A percentile compares a stretch with the other conserved stretches of the same genome.
These are phyloP conservation scores for Ettlia oleoabundans DNA, from an alignment of 139 green algal species.

Conservation along the genomic window DNA sequence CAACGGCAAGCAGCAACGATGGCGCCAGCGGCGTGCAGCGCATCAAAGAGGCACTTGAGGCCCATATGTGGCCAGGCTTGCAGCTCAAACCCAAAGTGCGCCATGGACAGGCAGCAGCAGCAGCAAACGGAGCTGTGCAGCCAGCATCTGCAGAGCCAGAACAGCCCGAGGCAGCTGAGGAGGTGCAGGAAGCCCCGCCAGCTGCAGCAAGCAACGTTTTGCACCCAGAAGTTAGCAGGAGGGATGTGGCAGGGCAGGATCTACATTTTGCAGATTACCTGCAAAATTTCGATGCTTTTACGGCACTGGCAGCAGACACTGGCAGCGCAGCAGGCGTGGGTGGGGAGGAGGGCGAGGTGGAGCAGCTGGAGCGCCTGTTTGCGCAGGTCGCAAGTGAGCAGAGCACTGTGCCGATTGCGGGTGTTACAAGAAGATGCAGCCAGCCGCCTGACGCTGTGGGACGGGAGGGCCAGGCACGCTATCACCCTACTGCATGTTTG, in stretches of 20 bases:
- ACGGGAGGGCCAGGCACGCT: no score
- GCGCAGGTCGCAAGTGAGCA: constrained; percentile 1
- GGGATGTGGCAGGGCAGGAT: background rate
- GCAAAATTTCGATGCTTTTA: background rate
- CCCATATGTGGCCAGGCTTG: constrained; percentile 65
- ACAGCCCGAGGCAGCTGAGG: no score
- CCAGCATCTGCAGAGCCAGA: no score
- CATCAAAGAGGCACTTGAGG: constrained; percentile 62
- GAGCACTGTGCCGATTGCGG: background rate
- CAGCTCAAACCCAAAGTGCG: constrained; percentile 17
- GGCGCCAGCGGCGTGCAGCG: constrained; percentile 44
- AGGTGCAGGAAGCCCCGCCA: no score
- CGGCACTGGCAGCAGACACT: background rate
- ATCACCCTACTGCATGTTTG: background rate
- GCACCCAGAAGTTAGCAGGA: no score
- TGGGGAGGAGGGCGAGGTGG: background rate
- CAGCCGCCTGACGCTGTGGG: background rate
- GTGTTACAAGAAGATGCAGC: background rate
- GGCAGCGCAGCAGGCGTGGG: background rate
- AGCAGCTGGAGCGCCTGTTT: constrained; percentile 29
- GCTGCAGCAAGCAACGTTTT: no score
- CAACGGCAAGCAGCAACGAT: background rate
- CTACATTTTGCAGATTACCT: constrained; percentile 18
- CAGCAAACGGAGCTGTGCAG: background rate
- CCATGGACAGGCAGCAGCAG: background rate